Percentiles rank a stretch among this genome's conserved stretches.
These are phyloP conservation scores for Xerocomellus intermedius DNA, from an alignment of 768 basidiomycete species.

Conservation along the genomic window DNA sequence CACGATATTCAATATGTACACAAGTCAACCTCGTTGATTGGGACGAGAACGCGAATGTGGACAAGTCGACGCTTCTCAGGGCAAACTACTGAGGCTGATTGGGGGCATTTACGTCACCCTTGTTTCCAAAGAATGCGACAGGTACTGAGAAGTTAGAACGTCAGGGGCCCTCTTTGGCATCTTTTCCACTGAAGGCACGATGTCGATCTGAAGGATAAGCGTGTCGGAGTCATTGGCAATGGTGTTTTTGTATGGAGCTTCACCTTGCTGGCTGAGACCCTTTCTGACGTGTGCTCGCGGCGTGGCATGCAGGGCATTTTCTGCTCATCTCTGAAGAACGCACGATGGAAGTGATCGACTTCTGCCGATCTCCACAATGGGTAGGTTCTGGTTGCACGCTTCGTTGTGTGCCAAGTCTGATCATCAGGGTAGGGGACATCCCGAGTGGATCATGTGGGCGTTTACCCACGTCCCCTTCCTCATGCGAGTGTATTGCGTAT, in stretches of 20 bases:
- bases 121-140: background rate
- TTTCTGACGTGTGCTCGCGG: slow-evolving; percentile 1
- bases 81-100: slow-evolving; percentile 25
- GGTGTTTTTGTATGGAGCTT: slow-evolving; percentile 49
- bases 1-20: slow-evolving; percentile 37
- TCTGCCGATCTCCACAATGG: slow-evolving; percentile 62
- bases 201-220: slow-evolving; percentile 49
- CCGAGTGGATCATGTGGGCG: background rate
- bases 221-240: slow-evolving; percentile 62
- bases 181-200: slow-evolving; percentile 57
- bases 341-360: slow-evolving; percentile 52
- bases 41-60: slow-evolving; percentile 42
- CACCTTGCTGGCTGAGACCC: slow-evolving; percentile 8
- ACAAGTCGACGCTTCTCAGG: slow-evolving; percentile 42
- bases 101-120: slow-evolving; percentile 1
- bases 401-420: background rate
- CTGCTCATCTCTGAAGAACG: slow-evolving; percentile 52
- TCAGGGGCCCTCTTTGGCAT: slow-evolving; percentile 50
- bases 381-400: slow-evolving; percentile 37
- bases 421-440: background rate
- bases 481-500: slow-evolving; percentile 39
- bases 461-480: no score
- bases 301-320: slow-evolving; percentile 48
- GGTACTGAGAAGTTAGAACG: slow-evolving; percentile 28
- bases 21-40: slow-evolving; percentile 42